Conservation (phyloP, 192 early-diverging fungal genomes). For the Mortierella alpina region DNA sequence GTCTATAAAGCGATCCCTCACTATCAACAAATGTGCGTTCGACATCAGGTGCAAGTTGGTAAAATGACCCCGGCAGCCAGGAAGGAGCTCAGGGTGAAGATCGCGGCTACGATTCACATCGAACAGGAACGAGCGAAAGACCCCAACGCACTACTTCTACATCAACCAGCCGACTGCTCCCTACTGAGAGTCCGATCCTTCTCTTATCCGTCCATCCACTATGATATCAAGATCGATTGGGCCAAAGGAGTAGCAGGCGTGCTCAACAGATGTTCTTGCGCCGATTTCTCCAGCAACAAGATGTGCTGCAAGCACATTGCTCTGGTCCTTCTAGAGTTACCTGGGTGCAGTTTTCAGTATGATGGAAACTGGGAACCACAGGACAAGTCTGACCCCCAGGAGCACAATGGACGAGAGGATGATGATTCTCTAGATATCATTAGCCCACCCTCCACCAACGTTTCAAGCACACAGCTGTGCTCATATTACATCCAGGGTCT, state of each 20-base stretch:
- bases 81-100: not conserved
- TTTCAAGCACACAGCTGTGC: too few species aligned
- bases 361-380: not conserved
- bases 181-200: not conserved
- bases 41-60: slow-evolving; percentile 4
- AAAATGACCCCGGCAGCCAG: slow-evolving; percentile 6
- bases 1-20: slow-evolving; percentile 2
- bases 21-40: slow-evolving; percentile 14
- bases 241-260: not conserved
- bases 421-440: too few species aligned
- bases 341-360: not conserved
- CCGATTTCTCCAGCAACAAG: not conserved
- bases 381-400: not conserved
- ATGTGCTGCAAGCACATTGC: slow-evolving; percentile 19
- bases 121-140: not conserved
- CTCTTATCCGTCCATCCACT: not conserved
- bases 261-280: not conserved
- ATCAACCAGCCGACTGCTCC: not conserved
- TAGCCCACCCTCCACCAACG: too few species aligned
- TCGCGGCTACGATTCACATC: not conserved
- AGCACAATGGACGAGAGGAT: too few species aligned
- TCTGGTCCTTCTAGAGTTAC: not conserved
- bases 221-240: slow-evolving; percentile 3
- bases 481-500: too few species aligned
- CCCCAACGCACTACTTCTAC: not conserved